A percentile compares a stretch with the other conserved stretches of the same genome.
phyloP scores from a whole-genome alignment of 768 basidiomycete species.

The Mycena galopus region DNA sequence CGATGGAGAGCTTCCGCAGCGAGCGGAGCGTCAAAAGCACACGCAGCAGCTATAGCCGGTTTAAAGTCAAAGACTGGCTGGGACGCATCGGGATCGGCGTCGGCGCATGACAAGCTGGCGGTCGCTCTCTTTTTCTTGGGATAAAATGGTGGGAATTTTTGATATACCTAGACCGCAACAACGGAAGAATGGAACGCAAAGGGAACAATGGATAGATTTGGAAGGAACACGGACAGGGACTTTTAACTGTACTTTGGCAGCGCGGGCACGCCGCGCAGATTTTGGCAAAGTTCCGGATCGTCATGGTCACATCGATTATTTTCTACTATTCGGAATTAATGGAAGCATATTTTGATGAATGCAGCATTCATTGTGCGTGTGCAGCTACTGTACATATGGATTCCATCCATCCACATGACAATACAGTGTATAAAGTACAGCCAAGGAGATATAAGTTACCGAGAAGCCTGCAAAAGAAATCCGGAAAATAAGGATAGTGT shows the following conservation, averaged over 20 bases:
- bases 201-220: constrained; percentile 6
- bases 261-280: constrained; percentile 25
- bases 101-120: constrained; percentile 12
- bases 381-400: constrained; percentile 10
- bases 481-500: constrained; percentile 8
- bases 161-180: background rate
- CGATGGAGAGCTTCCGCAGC: constrained; percentile 63
- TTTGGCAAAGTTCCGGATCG: background rate
- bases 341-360: background rate
- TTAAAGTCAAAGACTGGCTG: constrained; percentile 59
- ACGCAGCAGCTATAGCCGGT: constrained; percentile 49
- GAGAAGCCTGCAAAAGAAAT: background rate
- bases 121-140: constrained; percentile 1
- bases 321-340: constrained; percentile 15
- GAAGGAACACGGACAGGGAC: constrained; percentile 17
- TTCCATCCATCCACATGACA: constrained; percentile 16
- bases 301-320: constrained; percentile 8
- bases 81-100: constrained; percentile 48
- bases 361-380: constrained; percentile 1
- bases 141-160: constrained; percentile 10
- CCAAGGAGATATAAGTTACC: constrained; percentile 26
- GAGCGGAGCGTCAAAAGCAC: constrained; percentile 54
- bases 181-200: constrained; percentile 3
- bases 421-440: constrained; percentile 23
- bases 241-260: constrained; percentile 16